Percentiles rank a stretch among this genome's conserved stretches.
phyloP scores from a whole-genome alignment of 441 rosid genomes.

The Erodium moschatum region DNA sequence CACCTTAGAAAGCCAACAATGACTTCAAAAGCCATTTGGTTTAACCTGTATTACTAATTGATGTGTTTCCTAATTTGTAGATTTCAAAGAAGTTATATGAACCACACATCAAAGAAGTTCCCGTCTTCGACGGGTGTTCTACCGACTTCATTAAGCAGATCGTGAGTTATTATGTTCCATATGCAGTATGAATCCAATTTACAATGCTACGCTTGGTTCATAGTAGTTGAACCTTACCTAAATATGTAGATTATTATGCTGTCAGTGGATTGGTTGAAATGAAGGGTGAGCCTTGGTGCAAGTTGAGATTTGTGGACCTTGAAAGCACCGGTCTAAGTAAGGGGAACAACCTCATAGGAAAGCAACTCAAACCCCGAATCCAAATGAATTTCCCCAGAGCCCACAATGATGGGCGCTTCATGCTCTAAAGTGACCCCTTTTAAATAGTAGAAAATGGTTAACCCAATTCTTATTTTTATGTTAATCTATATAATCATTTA shows the following conservation, averaged over 20 bases:
- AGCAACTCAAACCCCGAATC: too few species aligned
- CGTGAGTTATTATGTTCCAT: conserved; percentile 34
- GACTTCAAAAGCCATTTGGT: not conserved
- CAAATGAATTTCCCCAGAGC: too few species aligned
- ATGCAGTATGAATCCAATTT: not conserved
- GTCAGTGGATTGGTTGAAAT: not conserved
- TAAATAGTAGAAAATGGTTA: not conserved
- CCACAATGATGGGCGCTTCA: too few species aligned
- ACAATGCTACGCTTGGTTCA: not conserved
- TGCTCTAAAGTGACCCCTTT: too few species aligned
- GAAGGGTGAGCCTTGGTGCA: not conserved
- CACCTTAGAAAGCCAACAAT: not conserved
- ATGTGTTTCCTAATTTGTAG: conserved; percentile 31
- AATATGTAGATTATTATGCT: not conserved
- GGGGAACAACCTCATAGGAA: too few species aligned
- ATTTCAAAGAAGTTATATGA: conserved; percentile 58
- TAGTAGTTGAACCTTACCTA: not conserved
- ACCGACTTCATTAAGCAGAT: conserved; percentile 77
- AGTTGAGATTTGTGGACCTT: not conserved
- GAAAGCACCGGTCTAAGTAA: not conserved
- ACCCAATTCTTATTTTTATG: not conserved
- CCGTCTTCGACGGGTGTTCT: conserved; percentile 70
- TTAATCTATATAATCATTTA: not conserved
- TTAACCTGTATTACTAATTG: not conserved
- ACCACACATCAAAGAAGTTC: conserved; percentile 49